A percentile compares a stretch with the other conserved stretches of the same genome.
Conservation (phyloP, 1,284 basidiomycete species). For the Malassezia equina region DNA sequence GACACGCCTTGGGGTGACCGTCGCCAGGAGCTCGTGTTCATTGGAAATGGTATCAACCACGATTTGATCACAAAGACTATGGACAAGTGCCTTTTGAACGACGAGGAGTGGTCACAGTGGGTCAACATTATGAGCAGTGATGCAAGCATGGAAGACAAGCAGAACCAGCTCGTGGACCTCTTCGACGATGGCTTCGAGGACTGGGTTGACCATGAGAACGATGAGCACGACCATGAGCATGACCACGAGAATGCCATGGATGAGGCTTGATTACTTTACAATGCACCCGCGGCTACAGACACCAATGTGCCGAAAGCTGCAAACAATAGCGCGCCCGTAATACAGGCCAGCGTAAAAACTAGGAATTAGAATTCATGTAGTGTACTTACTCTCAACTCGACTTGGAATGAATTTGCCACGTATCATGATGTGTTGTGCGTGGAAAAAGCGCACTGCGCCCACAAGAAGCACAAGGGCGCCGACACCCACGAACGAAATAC, state of each 20-base stretch:
- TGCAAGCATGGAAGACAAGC: constrained; percentile 21
- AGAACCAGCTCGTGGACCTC: constrained; percentile 42
- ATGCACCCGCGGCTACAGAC: constrained; percentile 7
- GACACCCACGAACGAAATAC: constrained; percentile 31
- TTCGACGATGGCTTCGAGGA: constrained; percentile 50
- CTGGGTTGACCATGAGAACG: constrained; percentile 43
- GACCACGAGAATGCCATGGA: constrained; percentile 6
- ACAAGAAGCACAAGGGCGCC: constrained; percentile 27
- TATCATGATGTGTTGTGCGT: constrained; percentile 26
- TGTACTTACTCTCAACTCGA: constrained; percentile 29
- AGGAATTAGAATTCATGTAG: not conserved
- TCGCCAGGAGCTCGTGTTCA: constrained; percentile 50
- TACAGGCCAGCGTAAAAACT: constrained; percentile 3
- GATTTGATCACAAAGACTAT: constrained; percentile 46
- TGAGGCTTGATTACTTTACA: not conserved
- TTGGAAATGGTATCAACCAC: constrained; percentile 45
- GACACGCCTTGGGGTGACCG: constrained; percentile 51
- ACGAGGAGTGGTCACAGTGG: constrained; percentile 50
- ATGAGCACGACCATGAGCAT: constrained; percentile 22
- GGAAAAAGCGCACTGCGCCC: constrained; percentile 30
- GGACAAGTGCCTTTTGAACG: constrained; percentile 48
- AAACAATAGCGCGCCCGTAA: constrained; percentile 9
- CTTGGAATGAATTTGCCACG: constrained; percentile 31
- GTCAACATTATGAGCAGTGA: constrained; percentile 48
- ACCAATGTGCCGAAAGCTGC: constrained; percentile 10